A percentile compares a stretch with the other conserved stretches of the same genome.
Evolutionary conservation across 2,329 filamentous ascomycete genomes (phyloP).

Genomic region (Pseudopyrenochaeta lycopersici): DNA sequence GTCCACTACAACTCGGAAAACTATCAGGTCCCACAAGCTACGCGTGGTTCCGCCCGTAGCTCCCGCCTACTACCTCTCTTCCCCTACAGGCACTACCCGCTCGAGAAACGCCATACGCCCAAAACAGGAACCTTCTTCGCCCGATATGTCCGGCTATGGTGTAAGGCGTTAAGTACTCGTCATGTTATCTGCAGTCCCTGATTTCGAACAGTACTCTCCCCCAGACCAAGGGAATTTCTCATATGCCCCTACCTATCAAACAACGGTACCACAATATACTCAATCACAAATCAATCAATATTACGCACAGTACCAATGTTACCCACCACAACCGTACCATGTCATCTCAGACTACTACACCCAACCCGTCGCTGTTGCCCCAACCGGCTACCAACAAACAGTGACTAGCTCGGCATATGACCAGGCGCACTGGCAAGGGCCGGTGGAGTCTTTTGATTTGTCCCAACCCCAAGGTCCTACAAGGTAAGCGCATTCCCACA

Average conservation of each 20-base stretch:
- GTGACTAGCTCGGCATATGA: conserved; percentile 18
- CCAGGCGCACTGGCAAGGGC: conserved; percentile 17
- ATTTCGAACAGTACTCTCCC: conserved; percentile 27
- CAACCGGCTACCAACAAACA: conserved; percentile 17
- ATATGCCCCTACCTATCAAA: conserved; percentile 20
- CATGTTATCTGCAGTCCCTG: too few species aligned
- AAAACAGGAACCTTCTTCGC: conserved; percentile 27
- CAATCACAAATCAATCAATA: conserved; percentile 41
- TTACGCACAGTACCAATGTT: conserved; percentile 40
- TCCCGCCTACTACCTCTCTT: conserved; percentile 24
- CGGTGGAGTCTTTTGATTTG: conserved; percentile 7
- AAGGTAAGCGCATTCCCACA: conserved; percentile 7
- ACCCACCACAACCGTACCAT: conserved; percentile 39
- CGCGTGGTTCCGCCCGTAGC: conserved; percentile 15
- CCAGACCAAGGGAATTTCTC: conserved; percentile 29
- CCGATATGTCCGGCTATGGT: conserved; percentile 35
- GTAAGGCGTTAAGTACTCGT: conserved; percentile 20
- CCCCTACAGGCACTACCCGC: conserved; percentile 16
- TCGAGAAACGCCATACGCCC: conserved; percentile 19
- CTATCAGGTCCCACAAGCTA: conserved; percentile 14
- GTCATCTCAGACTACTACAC: conserved; percentile 35
- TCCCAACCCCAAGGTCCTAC: conserved; percentile 12
- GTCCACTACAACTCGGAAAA: conserved; percentile 4
- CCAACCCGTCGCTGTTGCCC: conserved; percentile 18
- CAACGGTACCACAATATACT: conserved; percentile 39